phyloP scores from a whole-genome alignment of 2,329 filamentous ascomycete genomes.

The Xylariaceae sp. region DNA sequence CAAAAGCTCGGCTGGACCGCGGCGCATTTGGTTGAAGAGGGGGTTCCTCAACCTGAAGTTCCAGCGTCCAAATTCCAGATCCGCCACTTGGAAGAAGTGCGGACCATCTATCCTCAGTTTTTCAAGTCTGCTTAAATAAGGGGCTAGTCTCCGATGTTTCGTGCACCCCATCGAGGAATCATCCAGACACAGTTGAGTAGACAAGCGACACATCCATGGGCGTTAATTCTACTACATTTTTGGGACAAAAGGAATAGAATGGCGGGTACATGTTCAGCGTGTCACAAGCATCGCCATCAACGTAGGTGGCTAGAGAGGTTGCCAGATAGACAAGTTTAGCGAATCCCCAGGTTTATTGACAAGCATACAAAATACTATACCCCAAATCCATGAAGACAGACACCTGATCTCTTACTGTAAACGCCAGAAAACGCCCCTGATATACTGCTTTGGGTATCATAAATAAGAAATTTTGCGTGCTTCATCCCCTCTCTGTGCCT shows the following conservation, averaged over 20 bases:
- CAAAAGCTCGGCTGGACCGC: conserved; percentile 79
- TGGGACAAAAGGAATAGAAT: neutral
- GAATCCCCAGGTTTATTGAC: no score
- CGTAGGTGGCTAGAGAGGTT: no score
- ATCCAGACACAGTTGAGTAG: no score
- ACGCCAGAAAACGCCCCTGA: conserved; percentile 17
- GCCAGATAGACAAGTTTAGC: no score
- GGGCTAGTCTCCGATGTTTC: neutral
- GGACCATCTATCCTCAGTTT: conserved; percentile 72
- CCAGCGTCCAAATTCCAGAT: conserved; percentile 72
- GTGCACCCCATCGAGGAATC: neutral
- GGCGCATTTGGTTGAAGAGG: conserved; percentile 78
- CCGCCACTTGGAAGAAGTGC: conserved; percentile 67
- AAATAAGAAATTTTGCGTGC: neutral
- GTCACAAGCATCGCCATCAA: no score
- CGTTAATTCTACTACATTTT: no score
- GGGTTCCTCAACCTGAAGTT: conserved; percentile 55
- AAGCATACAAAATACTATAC: no score
- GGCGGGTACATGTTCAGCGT: neutral
- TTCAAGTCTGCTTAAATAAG: conserved; percentile 55
- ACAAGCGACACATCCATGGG: no score
- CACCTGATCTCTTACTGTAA: neutral
- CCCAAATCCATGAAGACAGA: no score
- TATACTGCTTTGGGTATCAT: conserved; percentile 26
- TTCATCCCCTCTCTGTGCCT: no score